Base-by-base conservation (phyloP, 164 flowering plant genomes). In the Echeveria elegans region DNA sequence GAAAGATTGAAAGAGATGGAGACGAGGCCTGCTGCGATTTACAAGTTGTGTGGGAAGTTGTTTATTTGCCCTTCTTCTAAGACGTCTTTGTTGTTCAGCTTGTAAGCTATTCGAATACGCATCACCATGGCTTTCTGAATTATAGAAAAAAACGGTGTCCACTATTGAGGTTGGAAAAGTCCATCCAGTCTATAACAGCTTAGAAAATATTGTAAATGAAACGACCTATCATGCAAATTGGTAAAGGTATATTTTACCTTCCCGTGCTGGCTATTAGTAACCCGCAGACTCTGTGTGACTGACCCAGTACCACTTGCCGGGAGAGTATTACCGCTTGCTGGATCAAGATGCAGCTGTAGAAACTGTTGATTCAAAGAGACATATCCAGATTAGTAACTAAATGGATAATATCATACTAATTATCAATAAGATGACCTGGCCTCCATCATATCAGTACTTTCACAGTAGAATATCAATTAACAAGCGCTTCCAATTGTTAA, bases 51-150 rank as follows among this genome's bases (percentile, higher is more conserved):
- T 52, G 88, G 91, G 77, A 86, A 86, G 71, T 88, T 91, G 81
- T 62, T 91, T 75, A 94, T 72, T 77, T 89, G 97, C 9, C 93
- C 97, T 76, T 89, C 90, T 75, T 94, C 99, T 77, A 84, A 63
- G 32, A 73, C 76, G 60, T 86, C 95, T 73, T 84, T 80, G 71
- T 74, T 69, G 70, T 94, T 82, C 68, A 80, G 62, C 81, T 88
- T 94, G 83, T 89, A 94, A 64, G 78, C 84, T 77, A 94, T 82
- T 74, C 97, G 77, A 76, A 87, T 71, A 36, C 97, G 96, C 99
- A 94, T 91, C 10, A 86, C 92, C 60, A 94, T 84, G 53, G 87
- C 72, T 88, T 94, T 94, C 97, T 92, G 96, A 26, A 70, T n/a
- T n/a, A n/a, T n/a, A n/a, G n/a, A n/a, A n/a, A n/a, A n/a, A 78